phyloP scores from a whole-genome alignment of 495 filamentous ascomycete species.

The Melanomma pulvis-pyrius region DNA sequence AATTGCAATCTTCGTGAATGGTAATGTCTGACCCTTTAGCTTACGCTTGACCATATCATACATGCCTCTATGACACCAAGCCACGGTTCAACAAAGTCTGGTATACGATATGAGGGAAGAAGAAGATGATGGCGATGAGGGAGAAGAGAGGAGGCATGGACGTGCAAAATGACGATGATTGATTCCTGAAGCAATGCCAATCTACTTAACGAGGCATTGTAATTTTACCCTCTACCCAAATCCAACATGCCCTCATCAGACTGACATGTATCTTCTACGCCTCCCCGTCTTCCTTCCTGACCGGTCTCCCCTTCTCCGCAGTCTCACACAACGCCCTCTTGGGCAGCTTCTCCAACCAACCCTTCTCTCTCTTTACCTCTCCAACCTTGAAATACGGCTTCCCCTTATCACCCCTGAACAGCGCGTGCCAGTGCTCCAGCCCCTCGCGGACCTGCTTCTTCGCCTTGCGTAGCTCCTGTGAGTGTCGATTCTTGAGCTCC shows the following conservation, averaged over 20 bases:
- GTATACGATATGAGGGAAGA: no score
- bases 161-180: no score
- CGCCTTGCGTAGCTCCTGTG: slow-evolving; percentile 56
- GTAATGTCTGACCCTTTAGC: no score
- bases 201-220: slow-evolving; percentile 5
- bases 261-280: not conserved
- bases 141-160: no score
- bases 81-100: no score
- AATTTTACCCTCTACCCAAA: not conserved
- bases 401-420: slow-evolving; percentile 66
- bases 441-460: slow-evolving; percentile 57
- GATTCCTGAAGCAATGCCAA: not conserved
- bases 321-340: slow-evolving; percentile 43
- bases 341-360: slow-evolving; percentile 45
- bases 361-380: slow-evolving; percentile 44
- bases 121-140: no score
- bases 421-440: slow-evolving; percentile 67
- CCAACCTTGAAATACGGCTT: slow-evolving; percentile 48
- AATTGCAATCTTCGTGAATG: no score
- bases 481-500: slow-evolving; percentile 51
- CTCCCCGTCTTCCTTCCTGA: slow-evolving; percentile 25
- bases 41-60: no score
- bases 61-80: no score
- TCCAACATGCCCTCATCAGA: not conserved
- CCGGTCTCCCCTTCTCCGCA: slow-evolving; percentile 46